These are phyloP conservation scores for Lasiodiplodia sp. DNA, from an alignment of 2,329 filamentous ascomycete genomes.

Conservation along the genomic window DNA sequence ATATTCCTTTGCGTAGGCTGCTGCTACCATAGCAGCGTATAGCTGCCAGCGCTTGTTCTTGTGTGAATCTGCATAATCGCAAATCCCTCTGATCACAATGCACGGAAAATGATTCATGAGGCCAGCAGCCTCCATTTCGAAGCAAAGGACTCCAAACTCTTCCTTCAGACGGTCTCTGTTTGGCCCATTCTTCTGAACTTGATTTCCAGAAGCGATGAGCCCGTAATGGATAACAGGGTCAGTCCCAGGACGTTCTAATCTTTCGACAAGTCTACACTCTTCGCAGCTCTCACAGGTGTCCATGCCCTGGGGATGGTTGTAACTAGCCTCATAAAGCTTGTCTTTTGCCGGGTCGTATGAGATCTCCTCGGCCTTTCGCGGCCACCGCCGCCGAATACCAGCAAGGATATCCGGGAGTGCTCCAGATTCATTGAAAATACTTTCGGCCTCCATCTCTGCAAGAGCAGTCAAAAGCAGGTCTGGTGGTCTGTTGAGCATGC, in stretches of 20 bases:
- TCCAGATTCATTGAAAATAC: background rate
- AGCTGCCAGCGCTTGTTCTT: constrained; percentile 42
- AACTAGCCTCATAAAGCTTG: background rate
- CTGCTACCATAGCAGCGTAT: constrained; percentile 40
- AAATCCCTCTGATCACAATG: constrained; percentile 27
- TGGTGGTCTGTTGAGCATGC: background rate
- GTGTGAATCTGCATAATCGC: constrained; percentile 35
- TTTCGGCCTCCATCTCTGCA: background rate
- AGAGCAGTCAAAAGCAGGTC: background rate
- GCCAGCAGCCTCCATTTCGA: constrained; percentile 32
- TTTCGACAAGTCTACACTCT: background rate
- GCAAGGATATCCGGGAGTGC: background rate
- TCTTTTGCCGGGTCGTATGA: background rate
- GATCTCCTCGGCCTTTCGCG: background rate
- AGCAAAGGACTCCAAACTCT: constrained; percentile 13
- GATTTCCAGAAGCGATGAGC: constrained; percentile 37
- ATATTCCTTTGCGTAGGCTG: constrained; percentile 36
- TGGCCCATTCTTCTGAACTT: constrained; percentile 34
- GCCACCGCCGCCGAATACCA: too few species aligned
- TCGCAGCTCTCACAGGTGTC: background rate
- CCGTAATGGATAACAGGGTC: constrained; percentile 34
- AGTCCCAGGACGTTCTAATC: background rate
- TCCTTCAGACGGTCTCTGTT: background rate
- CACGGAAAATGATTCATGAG: constrained; percentile 31
- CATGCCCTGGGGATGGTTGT: background rate